Base-by-base conservation (phyloP, 768 basidiomycete species). In the Russula griseocarnosa region DNA sequence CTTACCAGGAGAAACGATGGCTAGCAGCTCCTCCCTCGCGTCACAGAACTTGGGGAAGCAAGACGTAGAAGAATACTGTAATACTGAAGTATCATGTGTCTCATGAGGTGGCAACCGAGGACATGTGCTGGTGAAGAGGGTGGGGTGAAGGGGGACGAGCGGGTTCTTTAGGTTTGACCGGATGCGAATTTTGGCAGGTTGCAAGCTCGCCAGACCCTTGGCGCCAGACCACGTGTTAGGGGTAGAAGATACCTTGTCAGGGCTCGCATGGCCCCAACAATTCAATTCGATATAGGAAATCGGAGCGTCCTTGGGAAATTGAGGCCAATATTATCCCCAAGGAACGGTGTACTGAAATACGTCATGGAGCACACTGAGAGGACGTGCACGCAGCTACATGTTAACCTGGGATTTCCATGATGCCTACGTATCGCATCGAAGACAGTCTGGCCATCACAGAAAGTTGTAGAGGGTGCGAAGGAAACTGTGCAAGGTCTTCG, bases 141-240 rank as follows among this genome's bases (percentile, higher is more conserved):
- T 18, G 32, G 24, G 42, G 36, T 26, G 14, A 42, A 44, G 20
- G 32, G 20, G 57, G 22, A 47, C n/a, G n/a, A 13, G 44, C 30
- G 34, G 18, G 20, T 20, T 53, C 51, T 46, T 44, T 52, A 14
- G 5, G 36, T 32, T 24, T 32, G 28, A 26, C 60, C 57, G 38
- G 20, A 63, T 54, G 10, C 57, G 20, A 54, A 22, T n/a, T 53
- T 54, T 30, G 58, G 42, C 16, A 38, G 5, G n/a, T 46, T 47
- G n/a, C 8, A 24, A 20, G 26, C 28, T 11, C 8, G 8, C 34
- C 52, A 40, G 52, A 13, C 28, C 34, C 24, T 63, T 54, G 62
- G 60, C 60, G 46, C 30, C 11, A 1, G 8, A 18, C 34, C 53
- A 61, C 60, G 60, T 55, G 60, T 36, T 22, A 18, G 40, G 7